A percentile compares a stretch with the other conserved stretches of the same genome.
These are phyloP conservation scores for barley (Hordeum vulgare) DNA, from an alignment of 176 grass and related monocot species.

Conservation along the genomic window DNA sequence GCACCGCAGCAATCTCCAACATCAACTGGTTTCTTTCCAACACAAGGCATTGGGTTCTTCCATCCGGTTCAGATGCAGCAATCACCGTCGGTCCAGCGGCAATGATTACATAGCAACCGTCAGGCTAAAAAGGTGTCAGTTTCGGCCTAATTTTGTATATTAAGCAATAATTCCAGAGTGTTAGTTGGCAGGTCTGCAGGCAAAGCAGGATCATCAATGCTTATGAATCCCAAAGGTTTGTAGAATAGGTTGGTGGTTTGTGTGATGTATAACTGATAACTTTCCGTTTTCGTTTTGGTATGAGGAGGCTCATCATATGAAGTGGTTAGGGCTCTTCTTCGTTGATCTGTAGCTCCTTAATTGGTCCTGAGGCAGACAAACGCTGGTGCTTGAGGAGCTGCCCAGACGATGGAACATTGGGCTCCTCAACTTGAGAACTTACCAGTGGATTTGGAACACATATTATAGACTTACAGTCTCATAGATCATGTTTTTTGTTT, in stretches of 20 bases:
- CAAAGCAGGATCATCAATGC: slow-evolving; percentile 25
- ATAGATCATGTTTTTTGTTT: slow-evolving; percentile 20
- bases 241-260: slow-evolving; percentile 34
- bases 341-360: background rate
- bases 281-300: slow-evolving; percentile 26
- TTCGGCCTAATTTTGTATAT: slow-evolving; percentile 59
- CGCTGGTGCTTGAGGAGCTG: background rate
- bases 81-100: slow-evolving; percentile 59
- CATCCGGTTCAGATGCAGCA: slow-evolving; percentile 60
- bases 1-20: slow-evolving; percentile 42
- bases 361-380: slow-evolving; percentile 22
- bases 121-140: background rate
- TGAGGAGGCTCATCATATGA: slow-evolving; percentile 19
- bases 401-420: background rate
- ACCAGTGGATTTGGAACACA: background rate
- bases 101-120: slow-evolving; percentile 32
- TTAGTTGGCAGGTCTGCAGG: slow-evolving; percentile 8
- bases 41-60: slow-evolving; percentile 59
- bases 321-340: slow-evolving; percentile 16
- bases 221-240: slow-evolving; percentile 18
- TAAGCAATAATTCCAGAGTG: slow-evolving; percentile 28
- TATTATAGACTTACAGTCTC: slow-evolving; percentile 7
- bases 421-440: background rate
- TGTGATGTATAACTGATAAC: slow-evolving; percentile 34
- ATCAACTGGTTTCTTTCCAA: slow-evolving; percentile 59